These are phyloP conservation scores for Ascochyta rabiei DNA, from an alignment of 2,329 filamentous ascomycete genomes.

Conservation along the genomic window DNA sequence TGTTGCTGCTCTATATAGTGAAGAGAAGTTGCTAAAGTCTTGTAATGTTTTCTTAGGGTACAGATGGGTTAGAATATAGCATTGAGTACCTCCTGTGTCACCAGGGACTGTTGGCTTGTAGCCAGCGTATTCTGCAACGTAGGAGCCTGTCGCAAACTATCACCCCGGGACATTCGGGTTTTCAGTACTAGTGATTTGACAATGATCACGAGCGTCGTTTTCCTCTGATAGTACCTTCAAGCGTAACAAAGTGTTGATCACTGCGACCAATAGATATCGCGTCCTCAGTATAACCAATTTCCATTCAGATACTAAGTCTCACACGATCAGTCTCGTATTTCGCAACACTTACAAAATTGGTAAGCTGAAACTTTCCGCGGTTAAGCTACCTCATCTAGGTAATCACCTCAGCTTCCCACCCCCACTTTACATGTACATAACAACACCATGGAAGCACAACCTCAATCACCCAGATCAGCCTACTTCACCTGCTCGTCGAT, in stretches of 20 bases:
- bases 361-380: constrained; percentile 13
- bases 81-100: too few species aligned
- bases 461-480: not conserved
- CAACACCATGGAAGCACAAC: not conserved
- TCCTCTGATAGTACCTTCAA: not conserved
- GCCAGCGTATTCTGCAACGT: too few species aligned
- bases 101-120: too few species aligned
- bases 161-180: not conserved
- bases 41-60: too few species aligned
- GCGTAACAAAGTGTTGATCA: not conserved
- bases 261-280: not conserved
- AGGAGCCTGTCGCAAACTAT: not conserved
- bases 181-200: not conserved
- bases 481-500: not conserved
- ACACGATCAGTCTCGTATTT: constrained; percentile 5
- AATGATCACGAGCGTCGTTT: not conserved
- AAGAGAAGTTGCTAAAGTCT: too few species aligned
- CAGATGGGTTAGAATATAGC: too few species aligned
- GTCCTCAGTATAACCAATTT: not conserved
- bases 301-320: constrained; percentile 3
- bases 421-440: constrained; percentile 17
- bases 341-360: not conserved
- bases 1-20: too few species aligned
- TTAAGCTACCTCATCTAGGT: constrained; percentile 16
- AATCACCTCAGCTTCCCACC: constrained; percentile 12